Percentiles rank a stretch among this genome's conserved stretches.
Conservation (phyloP, 371 early-diverging fungal species). For the Actinomortierella wolfii region DNA sequence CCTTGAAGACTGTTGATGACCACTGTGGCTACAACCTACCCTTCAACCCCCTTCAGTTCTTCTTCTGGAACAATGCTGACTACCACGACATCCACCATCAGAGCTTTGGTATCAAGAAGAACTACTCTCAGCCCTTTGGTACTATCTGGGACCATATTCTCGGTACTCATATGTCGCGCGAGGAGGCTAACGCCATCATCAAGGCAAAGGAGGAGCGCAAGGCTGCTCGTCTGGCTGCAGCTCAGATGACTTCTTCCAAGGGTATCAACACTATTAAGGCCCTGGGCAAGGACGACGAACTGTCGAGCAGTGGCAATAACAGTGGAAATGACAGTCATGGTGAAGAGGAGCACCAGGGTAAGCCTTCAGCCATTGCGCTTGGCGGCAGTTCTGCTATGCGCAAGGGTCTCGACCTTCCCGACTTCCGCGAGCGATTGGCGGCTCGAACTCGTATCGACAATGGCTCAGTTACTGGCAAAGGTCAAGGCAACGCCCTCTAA, state of each 20-base stretch:
- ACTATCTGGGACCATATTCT: constrained; percentile 77
- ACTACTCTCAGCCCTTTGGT: constrained; percentile 76
- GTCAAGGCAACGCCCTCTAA: constrained; percentile 47
- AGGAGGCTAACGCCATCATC: constrained; percentile 45
- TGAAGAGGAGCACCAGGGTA: constrained; percentile 4
- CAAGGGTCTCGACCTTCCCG: constrained; percentile 23
- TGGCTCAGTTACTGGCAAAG: constrained; percentile 41
- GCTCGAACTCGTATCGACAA: constrained; percentile 42
- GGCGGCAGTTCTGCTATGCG: neutral
- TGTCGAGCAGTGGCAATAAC: constrained; percentile 43
- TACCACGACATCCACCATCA: constrained; percentile 78
- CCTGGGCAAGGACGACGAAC: constrained; percentile 32
- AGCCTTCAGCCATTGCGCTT: too few relatives aligned
- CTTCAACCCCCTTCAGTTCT: constrained; percentile 70
- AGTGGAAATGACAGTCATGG: constrained; percentile 44
- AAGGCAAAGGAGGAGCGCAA: constrained; percentile 45
- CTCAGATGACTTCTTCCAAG: neutral
- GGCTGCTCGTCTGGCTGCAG: constrained; percentile 34
- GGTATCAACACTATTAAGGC: constrained; percentile 9
- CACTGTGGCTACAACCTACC: constrained; percentile 85
- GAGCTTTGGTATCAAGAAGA: constrained; percentile 66
- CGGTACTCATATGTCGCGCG: constrained; percentile 55
- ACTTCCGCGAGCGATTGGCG: constrained; percentile 26
- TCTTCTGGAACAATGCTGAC: constrained; percentile 73
- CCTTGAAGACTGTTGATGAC: constrained; percentile 82